These are phyloP conservation scores for Meira miltonrushii DNA, from an alignment of 1,284 basidiomycete genomes.

Conservation along the genomic window DNA sequence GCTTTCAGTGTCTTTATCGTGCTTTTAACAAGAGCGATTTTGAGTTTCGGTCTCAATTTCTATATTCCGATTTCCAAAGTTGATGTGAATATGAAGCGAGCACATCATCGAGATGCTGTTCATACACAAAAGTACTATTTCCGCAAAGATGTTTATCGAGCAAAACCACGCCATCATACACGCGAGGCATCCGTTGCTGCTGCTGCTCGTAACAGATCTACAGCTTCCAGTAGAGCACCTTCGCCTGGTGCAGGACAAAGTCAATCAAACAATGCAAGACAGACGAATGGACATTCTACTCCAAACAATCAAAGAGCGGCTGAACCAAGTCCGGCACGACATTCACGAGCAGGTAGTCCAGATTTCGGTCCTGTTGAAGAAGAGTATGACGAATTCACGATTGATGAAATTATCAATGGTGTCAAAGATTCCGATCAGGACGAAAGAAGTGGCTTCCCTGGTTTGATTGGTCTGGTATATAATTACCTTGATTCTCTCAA, in stretches of 20 bases:
- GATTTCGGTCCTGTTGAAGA: slow-evolving; percentile 57
- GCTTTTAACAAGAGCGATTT: slow-evolving; percentile 84
- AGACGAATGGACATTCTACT: neutral
- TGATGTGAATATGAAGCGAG: slow-evolving; percentile 90
- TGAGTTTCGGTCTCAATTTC: slow-evolving; percentile 84
- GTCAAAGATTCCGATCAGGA: slow-evolving; percentile 54
- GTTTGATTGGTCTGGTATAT: slow-evolving; percentile 76
- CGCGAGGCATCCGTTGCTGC: slow-evolving; percentile 9
- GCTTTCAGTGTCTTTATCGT: slow-evolving; percentile 93
- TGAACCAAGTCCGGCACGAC: slow-evolving; percentile 1
- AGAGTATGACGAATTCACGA: slow-evolving; percentile 85
- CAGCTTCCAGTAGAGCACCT: slow-evolving; percentile 54
- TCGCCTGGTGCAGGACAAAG: slow-evolving; percentile 7
- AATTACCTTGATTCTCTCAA: slow-evolving; percentile 85
- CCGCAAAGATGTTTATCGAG: slow-evolving; percentile 70
- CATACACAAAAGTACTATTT: slow-evolving; percentile 76
- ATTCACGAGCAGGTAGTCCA: slow-evolving; percentile 10
- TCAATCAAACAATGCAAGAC: too few species aligned
- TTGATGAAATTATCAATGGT: slow-evolving; percentile 90
- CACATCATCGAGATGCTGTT: slow-evolving; percentile 78
- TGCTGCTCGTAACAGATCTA: neutral
- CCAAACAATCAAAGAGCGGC: neutral
- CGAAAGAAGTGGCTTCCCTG: slow-evolving; percentile 63
- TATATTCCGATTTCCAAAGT: slow-evolving; percentile 91
- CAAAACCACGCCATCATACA: slow-evolving; percentile 54